Percentiles rank a stretch among this genome's conserved stretches.
phyloP scores from a whole-genome alignment of 176 grass and related monocot genomes.

The Oryza glaberrima region DNA sequence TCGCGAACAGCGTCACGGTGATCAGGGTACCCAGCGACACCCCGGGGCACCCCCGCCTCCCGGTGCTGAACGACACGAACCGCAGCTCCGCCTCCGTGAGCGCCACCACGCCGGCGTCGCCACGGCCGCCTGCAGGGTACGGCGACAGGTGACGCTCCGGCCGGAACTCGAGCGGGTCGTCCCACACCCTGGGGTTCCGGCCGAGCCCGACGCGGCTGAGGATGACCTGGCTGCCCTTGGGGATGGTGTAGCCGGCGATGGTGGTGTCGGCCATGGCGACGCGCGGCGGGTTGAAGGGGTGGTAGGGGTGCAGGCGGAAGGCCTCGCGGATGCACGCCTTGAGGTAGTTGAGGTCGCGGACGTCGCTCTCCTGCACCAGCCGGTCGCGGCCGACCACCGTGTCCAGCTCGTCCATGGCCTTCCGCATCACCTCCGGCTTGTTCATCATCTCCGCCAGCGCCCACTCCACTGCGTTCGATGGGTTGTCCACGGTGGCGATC shows the following conservation, averaged over 20 bases:
- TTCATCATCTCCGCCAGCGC: conserved; percentile 40
- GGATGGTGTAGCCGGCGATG: conserved; percentile 42
- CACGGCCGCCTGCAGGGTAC: no score
- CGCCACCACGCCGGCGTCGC: neutral
- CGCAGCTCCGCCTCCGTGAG: conserved; percentile 40
- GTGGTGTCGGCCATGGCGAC: conserved; percentile 36
- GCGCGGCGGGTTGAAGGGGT: conserved; percentile 50
- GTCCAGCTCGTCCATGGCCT: conserved; percentile 40
- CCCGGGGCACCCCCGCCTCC: conserved; percentile 37
- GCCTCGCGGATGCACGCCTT: conserved; percentile 47
- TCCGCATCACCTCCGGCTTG: conserved; percentile 30
- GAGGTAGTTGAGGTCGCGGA: conserved; percentile 39
- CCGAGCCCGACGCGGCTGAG: conserved; percentile 45
- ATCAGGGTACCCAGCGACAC: conserved; percentile 22
- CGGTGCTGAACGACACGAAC: conserved; percentile 42
- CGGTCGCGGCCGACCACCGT: conserved; percentile 19
- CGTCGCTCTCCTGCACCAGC: conserved; percentile 30
- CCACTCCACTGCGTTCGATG: conserved; percentile 47
- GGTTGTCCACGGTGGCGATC: conserved; percentile 41
- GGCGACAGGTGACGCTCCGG: conserved; percentile 32
- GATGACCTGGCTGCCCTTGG: conserved; percentile 42
- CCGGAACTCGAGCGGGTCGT: conserved; percentile 40
- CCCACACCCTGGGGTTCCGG: conserved; percentile 43
- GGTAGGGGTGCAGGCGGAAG: conserved; percentile 51
- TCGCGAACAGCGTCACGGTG: conserved; percentile 39